A percentile compares a stretch with the other conserved stretches of the same genome.
Conservation (phyloP, 768 basidiomycete species). For the Phylloporus arenicola region DNA sequence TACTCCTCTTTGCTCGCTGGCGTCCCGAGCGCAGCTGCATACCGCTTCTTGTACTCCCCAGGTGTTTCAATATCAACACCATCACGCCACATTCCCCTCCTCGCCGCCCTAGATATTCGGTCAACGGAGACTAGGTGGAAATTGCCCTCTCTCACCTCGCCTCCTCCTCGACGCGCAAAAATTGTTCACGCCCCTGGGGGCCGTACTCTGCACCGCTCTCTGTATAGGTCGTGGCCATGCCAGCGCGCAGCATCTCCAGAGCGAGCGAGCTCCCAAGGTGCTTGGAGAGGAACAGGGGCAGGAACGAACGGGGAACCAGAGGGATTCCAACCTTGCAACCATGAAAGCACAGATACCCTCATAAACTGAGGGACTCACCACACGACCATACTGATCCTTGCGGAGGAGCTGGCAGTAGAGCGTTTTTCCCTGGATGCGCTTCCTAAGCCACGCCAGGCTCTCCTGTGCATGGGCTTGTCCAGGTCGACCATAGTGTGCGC, state of each 20-base stretch:
- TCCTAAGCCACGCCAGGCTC: slow-evolving; percentile 65
- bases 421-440: slow-evolving; percentile 47
- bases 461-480: slow-evolving; percentile 74
- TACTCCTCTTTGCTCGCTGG: background rate
- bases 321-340: slow-evolving; percentile 58
- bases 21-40: slow-evolving; percentile 29
- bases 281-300: slow-evolving; percentile 45
- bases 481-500: slow-evolving; percentile 78
- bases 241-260: slow-evolving; percentile 73
- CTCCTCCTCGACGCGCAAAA: slow-evolving; percentile 53
- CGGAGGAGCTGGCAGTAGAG: slow-evolving; percentile 69
- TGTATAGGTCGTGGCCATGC: slow-evolving; percentile 71
- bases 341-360: background rate
- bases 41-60: slow-evolving; percentile 72
- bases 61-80: slow-evolving; percentile 59
- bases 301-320: slow-evolving; percentile 44
- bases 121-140: background rate
- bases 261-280: slow-evolving; percentile 44
- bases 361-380: slow-evolving; percentile 44
- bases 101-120: slow-evolving; percentile 41
- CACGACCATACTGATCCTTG: slow-evolving; percentile 79
- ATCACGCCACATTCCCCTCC: slow-evolving; percentile 70
- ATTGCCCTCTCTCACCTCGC: slow-evolving; percentile 50
- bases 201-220: slow-evolving; percentile 82
- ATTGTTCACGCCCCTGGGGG: slow-evolving; percentile 55